phyloP scores from a whole-genome alignment of 2,329 filamentous ascomycete genomes.

The Alternaria gaisen region DNA sequence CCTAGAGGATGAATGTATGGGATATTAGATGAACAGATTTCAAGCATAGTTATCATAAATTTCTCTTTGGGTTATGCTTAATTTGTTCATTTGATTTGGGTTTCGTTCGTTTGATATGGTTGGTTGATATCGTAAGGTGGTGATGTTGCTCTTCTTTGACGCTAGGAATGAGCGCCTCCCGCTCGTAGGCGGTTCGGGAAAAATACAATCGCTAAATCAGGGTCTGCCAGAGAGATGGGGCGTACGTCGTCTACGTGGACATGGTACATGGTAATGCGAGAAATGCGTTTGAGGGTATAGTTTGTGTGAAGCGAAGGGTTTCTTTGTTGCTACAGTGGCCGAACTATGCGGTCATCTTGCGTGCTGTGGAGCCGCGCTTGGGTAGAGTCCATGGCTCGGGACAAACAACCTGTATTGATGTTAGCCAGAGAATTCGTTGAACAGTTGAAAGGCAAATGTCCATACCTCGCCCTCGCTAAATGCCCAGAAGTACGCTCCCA shows the following conservation, averaged over 20 bases:
- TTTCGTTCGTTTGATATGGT: not conserved
- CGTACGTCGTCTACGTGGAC: constrained; percentile 16
- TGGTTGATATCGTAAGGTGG: constrained; percentile 1
- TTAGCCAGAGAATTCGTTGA: constrained; percentile 17
- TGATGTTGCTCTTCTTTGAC: not conserved
- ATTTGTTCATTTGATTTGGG: not conserved
- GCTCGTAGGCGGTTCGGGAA: constrained; percentile 3
- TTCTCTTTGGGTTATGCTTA: not conserved
- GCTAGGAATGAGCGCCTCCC: not conserved
- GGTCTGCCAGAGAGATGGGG: constrained; percentile 12
- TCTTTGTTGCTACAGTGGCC: not conserved
- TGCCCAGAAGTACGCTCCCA: constrained; percentile 93
- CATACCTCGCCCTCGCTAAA: constrained; percentile 96
- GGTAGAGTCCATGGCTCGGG: constrained; percentile 61
- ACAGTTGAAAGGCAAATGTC: constrained; percentile 21
- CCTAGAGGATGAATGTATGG: not conserved
- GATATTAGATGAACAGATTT: not conserved
- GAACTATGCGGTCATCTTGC: constrained; percentile 30
- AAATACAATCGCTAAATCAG: constrained; percentile 13
- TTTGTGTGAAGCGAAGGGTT: constrained; percentile 12
- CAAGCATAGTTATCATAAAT: not conserved
- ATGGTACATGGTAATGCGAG: not conserved
- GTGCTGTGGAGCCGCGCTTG: constrained; percentile 50
- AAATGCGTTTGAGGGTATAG: constrained; percentile 6
- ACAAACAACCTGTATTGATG: constrained; percentile 54